A percentile compares a stretch with the other conserved stretches of the same genome.
phyloP scores from a whole-genome alignment of 208 protist species.

The Trypanosoma rangeli region DNA sequence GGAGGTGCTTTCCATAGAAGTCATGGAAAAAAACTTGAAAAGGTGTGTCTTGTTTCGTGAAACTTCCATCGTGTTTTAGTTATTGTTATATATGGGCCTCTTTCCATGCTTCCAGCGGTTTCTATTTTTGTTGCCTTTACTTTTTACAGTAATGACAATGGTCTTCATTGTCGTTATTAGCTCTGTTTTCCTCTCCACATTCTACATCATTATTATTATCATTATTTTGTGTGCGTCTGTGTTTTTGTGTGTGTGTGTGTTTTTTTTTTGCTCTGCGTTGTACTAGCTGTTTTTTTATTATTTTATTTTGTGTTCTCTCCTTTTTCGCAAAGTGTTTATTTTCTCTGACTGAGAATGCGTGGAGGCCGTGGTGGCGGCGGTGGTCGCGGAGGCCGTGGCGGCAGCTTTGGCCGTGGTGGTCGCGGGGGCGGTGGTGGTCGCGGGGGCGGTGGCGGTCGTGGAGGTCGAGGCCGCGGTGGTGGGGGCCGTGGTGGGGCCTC shows the following conservation, averaged over 20 bases:
- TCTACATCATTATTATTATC: background rate
- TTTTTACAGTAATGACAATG: too few relatives aligned
- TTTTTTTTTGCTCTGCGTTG: slow-evolving; percentile 14
- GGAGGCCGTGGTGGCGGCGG: slow-evolving; percentile 39
- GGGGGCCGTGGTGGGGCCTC: slow-evolving; percentile 56
- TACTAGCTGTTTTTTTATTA: slow-evolving; percentile 8
- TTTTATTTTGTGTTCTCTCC: slow-evolving; percentile 14
- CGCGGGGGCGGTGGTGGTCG: slow-evolving; percentile 54
- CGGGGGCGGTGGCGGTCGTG: slow-evolving; percentile 51
- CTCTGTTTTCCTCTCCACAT: background rate
- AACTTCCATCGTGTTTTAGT: too few relatives aligned
- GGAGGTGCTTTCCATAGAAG: too few relatives aligned
- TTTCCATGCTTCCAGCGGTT: too few relatives aligned
- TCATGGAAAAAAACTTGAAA: too few relatives aligned
- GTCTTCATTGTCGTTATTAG: too few relatives aligned
- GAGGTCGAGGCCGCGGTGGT: slow-evolving; percentile 52
- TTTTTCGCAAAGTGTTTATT: slow-evolving; percentile 17
- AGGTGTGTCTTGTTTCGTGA: too few relatives aligned
- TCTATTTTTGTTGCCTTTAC: too few relatives aligned
- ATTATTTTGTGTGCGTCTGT: background rate
- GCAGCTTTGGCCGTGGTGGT: slow-evolving; percentile 41
- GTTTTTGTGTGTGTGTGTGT: slow-evolving; percentile 9
- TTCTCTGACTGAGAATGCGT: slow-evolving; percentile 36
- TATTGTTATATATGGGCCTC: background rate
- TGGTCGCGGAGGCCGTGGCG: slow-evolving; percentile 43